Base-by-base conservation (phyloP, 2,329 filamentous ascomycete genomes). In the Myrmaecium sp. region DNA sequence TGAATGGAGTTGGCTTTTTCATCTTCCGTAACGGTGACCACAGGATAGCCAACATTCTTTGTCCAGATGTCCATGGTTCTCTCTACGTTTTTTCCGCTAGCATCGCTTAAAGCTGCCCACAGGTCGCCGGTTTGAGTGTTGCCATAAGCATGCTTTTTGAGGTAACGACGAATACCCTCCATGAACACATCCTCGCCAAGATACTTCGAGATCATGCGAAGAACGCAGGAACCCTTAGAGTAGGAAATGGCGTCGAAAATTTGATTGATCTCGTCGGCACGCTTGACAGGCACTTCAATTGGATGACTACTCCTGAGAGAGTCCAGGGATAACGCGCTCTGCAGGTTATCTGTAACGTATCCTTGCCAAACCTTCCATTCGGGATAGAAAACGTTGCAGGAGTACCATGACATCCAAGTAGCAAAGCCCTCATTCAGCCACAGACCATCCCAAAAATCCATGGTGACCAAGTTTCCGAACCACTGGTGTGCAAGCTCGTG, bases 181-280 rank as follows among this genome's bases (percentile, higher is more conserved):
- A 95, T 71, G 64, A 95, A 95, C 11, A 70, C 64, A 22, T 94
- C 82, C 51, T 95, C 86, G 26, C 86, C 86, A 14, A 95, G 63
- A 44, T 92, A 91, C 38, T 83, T 92, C 12, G 86, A 93, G 38
- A 95, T 84, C 86, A 95, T 95, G 46, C 86, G 79, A 33, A 95
- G 65, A 17, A 95, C 84, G 41, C 83, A 92, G 7, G 84, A 94
- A 11, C 86, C 86, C 60, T 95, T 95, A 30, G 82, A 84, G 57
- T 95, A 95, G 1, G 86, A 94, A 38, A 95, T 95, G 35, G 83
- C 81, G 48, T 95, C 86, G 42, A 95, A 95, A 40, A 95, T 95
- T 57, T 95, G 84, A 56, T 93, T 93, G 51, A 95, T 84, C 54
- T 95, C 83, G 40, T 92, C 83, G 15, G 84, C 84, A 32, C 79